phyloP scores from a whole-genome alignment of 768 basidiomycete genomes.

The Plicaturopsis crispa region DNA sequence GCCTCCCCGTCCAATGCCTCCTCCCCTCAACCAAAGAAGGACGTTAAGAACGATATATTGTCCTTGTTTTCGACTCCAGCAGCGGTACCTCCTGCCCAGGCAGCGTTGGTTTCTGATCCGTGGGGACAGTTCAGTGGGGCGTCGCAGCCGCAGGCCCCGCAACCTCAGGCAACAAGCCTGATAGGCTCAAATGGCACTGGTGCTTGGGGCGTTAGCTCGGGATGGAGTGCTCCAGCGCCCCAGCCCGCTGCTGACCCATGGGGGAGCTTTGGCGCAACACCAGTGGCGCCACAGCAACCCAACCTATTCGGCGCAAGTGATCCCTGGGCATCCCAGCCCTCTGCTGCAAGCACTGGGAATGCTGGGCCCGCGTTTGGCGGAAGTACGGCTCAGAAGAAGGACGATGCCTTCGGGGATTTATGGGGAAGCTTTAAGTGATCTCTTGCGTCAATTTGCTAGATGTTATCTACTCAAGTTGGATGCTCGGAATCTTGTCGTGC shows the following conservation, averaged over 20 bases:
- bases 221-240: conserved; percentile 38
- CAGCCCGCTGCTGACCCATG: conserved; percentile 31
- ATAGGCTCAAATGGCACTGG: conserved; percentile 46
- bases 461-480: no score
- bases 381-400: conserved; percentile 42
- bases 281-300: conserved; percentile 17
- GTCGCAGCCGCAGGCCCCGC: conserved; percentile 18
- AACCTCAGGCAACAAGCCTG: conserved; percentile 37
- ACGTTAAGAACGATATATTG: conserved; percentile 80
- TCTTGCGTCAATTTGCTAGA: no score
- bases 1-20: conserved; percentile 17
- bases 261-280: conserved; percentile 20
- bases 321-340: neutral
- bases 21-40: conserved; percentile 43
- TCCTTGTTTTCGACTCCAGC: conserved; percentile 56
- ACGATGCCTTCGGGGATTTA: conserved; percentile 76
- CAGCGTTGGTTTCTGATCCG: conserved; percentile 20
- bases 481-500: no score
- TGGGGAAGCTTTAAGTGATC: conserved; percentile 80
- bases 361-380: conserved; percentile 1
- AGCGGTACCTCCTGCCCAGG: conserved; percentile 11
- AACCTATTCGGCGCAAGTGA: conserved; percentile 26
- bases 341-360: conserved; percentile 10
- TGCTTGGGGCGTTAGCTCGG: conserved; percentile 61
- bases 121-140: conserved; percentile 19